Evolutionary conservation across 371 early-diverging fungal species (phyloP), one percentile per base, ranked within the genome.

Genomic region (Mucor ambiguus): DNA sequence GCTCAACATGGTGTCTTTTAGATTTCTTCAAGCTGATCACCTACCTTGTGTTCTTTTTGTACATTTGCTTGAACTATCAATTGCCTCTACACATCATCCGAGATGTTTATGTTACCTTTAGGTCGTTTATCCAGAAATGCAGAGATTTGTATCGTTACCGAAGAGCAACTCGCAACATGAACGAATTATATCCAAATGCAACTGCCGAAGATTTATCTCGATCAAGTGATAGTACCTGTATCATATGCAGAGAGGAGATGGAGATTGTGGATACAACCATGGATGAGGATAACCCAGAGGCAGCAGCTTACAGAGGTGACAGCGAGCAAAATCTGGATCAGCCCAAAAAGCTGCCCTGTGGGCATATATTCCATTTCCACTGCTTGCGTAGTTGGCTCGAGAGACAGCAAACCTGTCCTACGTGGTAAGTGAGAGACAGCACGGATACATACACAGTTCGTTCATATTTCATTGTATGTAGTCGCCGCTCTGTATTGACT

Each of bases 331-430:
- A 43, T 30, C 43, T 71, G 32, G 89, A 91, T 72, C 87, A 88
- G 3, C 95, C 98, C 6, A 99, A 99, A 77, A 95, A 93, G 60
- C 84, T 99, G 20, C 93, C 93, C 9, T 99, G 99, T 78, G 95
- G 96, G 8, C 99, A 99, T 72, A 89, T 97, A 12, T 99, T 99
- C 77, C 99, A 99, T 79, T 92, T 97, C 63, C 92, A 89, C 57
- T 99, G 99, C 77, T 82, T 99, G 62, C 85, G 96, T 59, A 95
- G 94, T 75, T 99, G 99, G 99, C 86, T 99, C 35, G 99, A 99
- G 76, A 78, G 98, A 66, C 99, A 99, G 78, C 98, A 97, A 70
- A 93, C 91, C 59, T 99, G 99, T 72, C 99, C 99, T 2, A 98
- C 99, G 4, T 99, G 99, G 62, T 86, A 49, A 49, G 49, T 26